Evolutionary conservation across 2,329 filamentous ascomycete genomes (phyloP).

Genomic region (Hymenoscyphus repandus): DNA sequence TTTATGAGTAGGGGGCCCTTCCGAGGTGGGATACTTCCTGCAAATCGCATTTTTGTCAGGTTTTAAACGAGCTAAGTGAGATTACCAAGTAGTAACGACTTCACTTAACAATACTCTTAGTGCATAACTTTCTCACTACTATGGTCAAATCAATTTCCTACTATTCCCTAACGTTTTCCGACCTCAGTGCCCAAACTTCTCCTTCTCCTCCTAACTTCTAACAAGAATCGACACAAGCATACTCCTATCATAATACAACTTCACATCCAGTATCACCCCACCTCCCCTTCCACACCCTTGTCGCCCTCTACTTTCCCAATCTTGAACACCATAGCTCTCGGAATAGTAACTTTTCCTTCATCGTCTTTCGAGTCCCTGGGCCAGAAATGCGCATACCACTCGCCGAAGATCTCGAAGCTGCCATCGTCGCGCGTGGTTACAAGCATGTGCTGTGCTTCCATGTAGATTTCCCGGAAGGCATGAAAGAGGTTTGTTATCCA

Average conservation of each 20-base stretch:
- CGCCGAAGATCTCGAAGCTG: conserved; percentile 6
- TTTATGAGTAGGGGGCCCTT: too few species aligned
- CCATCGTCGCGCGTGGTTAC: not conserved
- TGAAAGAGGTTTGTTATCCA: not conserved
- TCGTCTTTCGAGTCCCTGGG: conserved; percentile 1
- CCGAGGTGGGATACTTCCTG: too few species aligned
- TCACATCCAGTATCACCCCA: conserved; percentile 11
- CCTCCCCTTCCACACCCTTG: not conserved
- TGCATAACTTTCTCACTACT: too few species aligned
- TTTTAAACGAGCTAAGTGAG: too few species aligned
- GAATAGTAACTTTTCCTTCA: conserved; percentile 3
- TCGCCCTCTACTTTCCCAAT: conserved; percentile 9
- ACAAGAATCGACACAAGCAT: conserved; percentile 3
- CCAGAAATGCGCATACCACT: conserved; percentile 11
- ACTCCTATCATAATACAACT: conserved; percentile 13
- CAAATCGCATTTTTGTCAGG: too few species aligned
- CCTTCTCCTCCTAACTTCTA: conserved; percentile 8
- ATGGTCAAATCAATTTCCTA: too few species aligned
- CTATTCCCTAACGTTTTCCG: too few species aligned
- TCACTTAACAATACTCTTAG: too few species aligned
- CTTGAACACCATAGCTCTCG: conserved; percentile 9
- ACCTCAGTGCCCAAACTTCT: conserved; percentile 4
- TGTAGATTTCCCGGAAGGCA: conserved; percentile 2
- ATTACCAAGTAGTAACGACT: too few species aligned
- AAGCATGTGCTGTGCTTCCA: not conserved